A percentile compares a stretch with the other conserved stretches of the same genome.
These are phyloP conservation scores for Salvia splendens DNA, from an alignment of 257 asterid species.

Conservation along the genomic window DNA sequence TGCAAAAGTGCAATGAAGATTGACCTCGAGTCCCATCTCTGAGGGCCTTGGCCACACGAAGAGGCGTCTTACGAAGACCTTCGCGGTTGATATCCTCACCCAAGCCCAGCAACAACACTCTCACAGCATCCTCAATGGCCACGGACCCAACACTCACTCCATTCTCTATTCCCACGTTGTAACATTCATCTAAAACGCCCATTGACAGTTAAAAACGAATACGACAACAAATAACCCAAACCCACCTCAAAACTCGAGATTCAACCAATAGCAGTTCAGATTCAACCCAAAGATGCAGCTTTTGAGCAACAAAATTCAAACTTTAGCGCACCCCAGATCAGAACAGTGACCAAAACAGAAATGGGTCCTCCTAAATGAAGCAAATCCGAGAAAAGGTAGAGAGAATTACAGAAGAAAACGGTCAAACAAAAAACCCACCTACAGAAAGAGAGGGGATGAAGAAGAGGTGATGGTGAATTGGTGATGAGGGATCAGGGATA, in stretches of 20 bases:
- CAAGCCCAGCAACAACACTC: constrained; percentile 73
- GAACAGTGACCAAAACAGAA: constrained; percentile 27
- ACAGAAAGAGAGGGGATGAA: not conserved
- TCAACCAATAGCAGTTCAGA: constrained; percentile 15
- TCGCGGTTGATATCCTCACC: constrained; percentile 88
- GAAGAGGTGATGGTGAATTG: constrained; percentile 1
- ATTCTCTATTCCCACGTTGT: constrained; percentile 53
- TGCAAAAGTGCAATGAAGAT: constrained; percentile 22
- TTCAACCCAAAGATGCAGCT: constrained; percentile 43
- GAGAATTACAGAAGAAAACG: not conserved
- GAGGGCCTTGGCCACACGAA: constrained; percentile 89
- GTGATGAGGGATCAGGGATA: constrained; percentile 38
- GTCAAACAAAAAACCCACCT: too few species aligned
- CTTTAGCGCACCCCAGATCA: constrained; percentile 36
- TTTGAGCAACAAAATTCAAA: constrained; percentile 29
- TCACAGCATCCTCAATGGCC: constrained; percentile 80
- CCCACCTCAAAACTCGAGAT: constrained; percentile 34
- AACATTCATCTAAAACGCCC: constrained; percentile 90
- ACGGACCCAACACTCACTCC: constrained; percentile 53
- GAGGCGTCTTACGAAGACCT: constrained; percentile 77
- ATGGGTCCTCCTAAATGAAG: constrained; percentile 1
- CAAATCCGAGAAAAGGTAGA: not conserved
- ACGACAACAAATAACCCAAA: constrained; percentile 4
- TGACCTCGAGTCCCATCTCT: constrained; percentile 84
- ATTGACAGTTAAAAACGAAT: constrained; percentile 41